A percentile compares a stretch with the other conserved stretches of the same genome.
These are phyloP conservation scores for Ilyonectria robusta DNA, from an alignment of 2,329 filamentous ascomycete genomes.

Conservation along the genomic window DNA sequence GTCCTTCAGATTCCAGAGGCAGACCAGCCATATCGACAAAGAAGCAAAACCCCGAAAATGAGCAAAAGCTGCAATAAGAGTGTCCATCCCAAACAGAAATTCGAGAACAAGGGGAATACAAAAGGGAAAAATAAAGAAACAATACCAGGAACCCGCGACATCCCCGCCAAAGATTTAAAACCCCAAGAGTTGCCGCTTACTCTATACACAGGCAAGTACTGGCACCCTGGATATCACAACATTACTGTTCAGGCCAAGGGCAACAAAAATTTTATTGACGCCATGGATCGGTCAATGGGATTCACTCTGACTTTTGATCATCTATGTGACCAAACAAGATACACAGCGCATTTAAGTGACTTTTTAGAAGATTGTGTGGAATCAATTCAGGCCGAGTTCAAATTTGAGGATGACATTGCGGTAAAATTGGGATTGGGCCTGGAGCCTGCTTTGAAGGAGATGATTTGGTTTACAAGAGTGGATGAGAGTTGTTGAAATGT, in stretches of 20 bases:
- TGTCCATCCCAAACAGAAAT: neutral
- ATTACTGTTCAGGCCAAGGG: conserved; percentile 40
- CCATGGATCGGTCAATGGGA: conserved; percentile 46
- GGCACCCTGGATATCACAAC: conserved; percentile 46
- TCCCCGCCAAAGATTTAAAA: neutral
- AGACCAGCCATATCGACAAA: neutral
- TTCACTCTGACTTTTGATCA: conserved; percentile 45
- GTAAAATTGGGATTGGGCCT: conserved; percentile 38
- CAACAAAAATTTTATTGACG: conserved; percentile 43
- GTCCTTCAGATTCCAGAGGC: conserved; percentile 10
- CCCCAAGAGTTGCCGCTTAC: conserved; percentile 25
- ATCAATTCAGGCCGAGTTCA: conserved; percentile 35
- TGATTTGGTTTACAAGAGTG: neutral
- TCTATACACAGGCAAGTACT: conserved; percentile 42
- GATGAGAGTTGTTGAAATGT: neutral
- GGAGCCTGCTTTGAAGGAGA: conserved; percentile 45
- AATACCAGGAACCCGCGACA: neutral
- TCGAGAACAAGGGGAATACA: neutral
- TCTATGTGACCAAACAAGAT: conserved; percentile 34
- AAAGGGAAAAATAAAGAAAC: no score
- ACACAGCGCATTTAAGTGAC: conserved; percentile 36
- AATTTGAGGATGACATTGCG: conserved; percentile 28
- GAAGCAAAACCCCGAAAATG: neutral
- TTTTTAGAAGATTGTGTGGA: conserved; percentile 33
- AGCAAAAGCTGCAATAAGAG: neutral